Base-by-base conservation (phyloP, 352 stramenopile species). In the Pythium oligandrum region DNA sequence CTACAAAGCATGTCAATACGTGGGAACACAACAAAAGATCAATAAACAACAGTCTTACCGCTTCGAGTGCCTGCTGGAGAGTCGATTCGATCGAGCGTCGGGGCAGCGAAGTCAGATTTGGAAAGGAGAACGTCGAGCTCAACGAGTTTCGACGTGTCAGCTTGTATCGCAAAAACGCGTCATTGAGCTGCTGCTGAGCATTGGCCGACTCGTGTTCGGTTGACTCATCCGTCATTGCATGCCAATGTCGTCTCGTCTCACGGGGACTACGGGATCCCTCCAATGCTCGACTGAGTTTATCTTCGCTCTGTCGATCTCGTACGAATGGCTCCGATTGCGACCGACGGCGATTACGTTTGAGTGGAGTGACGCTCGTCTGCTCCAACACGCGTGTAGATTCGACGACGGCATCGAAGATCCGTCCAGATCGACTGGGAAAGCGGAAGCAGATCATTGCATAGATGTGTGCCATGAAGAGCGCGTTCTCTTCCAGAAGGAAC, bases 401-500 rank as follows among this genome's bases (percentile, higher is more conserved):
- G 26, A 83, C 39, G 1, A 91, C 48, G 10, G 75, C 73, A 33
- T 83, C 59, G 51, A 90, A 55, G 3, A 93, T 43, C 35, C 2
- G 59, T 64, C 3, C 73, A 43, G 42, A 73, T 69, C 12, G 78
- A 38, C 40, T 53, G 1, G 66, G 78, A 48, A 90, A 93, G 34
- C 83, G 80, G 44, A 90, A 87, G 56, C 74, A 88, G 35, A 89
- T 67, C 3, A 65, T 65, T 4, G 72, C 77, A 61, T 75, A 90
- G 6, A 90, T 65, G 55, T 93, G 83, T 10, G 74, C 73, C 6
- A 81, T 73, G 47, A 93, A 89, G 36, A 86, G 72, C 8, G 77
- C 73, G 44, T 90, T 71, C 48, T 93, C 83, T 51, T 91, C 78
- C 4, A 81, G 61, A 38, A 91, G 65, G 44, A 86, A 79, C 40